These are phyloP conservation scores for Juglanconis oblonga DNA, from an alignment of 2,329 filamentous ascomycete genomes.

Conservation along the genomic window DNA sequence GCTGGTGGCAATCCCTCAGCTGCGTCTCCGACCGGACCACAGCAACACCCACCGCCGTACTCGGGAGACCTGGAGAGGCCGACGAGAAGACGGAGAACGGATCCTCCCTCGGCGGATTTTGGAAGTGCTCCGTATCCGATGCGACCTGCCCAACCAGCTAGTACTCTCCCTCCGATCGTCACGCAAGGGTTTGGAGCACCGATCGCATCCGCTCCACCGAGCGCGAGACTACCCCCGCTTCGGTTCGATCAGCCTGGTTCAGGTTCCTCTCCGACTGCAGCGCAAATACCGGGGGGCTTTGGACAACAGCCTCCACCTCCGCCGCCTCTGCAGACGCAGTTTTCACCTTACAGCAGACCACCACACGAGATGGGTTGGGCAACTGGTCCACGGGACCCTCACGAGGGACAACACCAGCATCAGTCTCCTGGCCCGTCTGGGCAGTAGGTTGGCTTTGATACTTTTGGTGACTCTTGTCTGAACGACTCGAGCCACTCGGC, in stretches of 20 bases:
- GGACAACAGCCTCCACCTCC: conserved; percentile 6
- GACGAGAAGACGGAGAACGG: conserved; percentile 44
- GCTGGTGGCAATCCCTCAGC: conserved; percentile 13
- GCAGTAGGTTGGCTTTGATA: not conserved
- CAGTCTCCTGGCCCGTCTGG: not conserved
- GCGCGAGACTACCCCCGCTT: conserved; percentile 47
- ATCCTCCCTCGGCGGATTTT: conserved; percentile 24
- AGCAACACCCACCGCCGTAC: conserved; percentile 22
- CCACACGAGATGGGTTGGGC: conserved; percentile 39
- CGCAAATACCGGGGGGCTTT: conserved; percentile 9
- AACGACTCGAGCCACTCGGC: too few species aligned
- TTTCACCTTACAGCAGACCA: conserved; percentile 24
- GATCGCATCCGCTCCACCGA: conserved; percentile 25
- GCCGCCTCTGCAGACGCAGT: conserved; percentile 20
- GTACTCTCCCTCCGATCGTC: conserved; percentile 39
- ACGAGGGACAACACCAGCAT: conserved; percentile 3
- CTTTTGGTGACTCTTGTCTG: too few species aligned
- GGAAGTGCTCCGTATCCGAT: conserved; percentile 40
- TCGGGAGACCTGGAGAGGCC: conserved; percentile 40
- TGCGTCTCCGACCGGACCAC: conserved; percentile 25
- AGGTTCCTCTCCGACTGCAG: conserved; percentile 25
- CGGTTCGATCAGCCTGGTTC: conserved; percentile 39
- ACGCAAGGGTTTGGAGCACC: conserved; percentile 12
- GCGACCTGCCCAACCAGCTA: conserved; percentile 27
- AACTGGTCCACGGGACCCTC: conserved; percentile 24